Evolutionary conservation across 805 yeast genomes (phyloP), one percentile per base, ranked within the genome.

Genomic region (Candida arabinofermentans): DNA sequence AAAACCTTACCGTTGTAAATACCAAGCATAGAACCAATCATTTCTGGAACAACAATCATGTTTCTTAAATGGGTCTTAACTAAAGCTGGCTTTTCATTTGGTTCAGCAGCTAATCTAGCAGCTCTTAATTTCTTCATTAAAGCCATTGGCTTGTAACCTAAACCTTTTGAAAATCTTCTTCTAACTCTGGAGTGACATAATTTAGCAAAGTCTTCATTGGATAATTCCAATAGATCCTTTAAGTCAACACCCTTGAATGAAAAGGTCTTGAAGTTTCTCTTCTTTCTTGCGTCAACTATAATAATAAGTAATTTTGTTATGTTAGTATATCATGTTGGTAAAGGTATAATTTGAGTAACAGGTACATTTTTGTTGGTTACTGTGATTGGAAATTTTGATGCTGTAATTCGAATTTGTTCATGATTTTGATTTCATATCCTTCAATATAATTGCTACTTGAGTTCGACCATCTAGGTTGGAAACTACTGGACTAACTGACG

Each of bases 51-150:
- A 67, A 93, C 71, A 71, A 93, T 74, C 96, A 90, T 88, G 86
- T 90, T 90, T 85, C 99, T 91, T 73, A 93, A 86, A 78, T 93
- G 99, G 62, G 99, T 93, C 86, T 91, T 93, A 77, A 93, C 98
- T 57, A 79, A 75, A 61, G 91, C 83, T 72, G 99, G 99, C 83
- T 91, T 93, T 78, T 93, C 98, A 70, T 86, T 86, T 67, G 83
- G 82, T 66, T 79, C 81, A 61, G 95, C 81, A 64, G 87, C 86
- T 64, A 85, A 77, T 79, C 88, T 93, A 61, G 96, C 96, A 71
- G 90, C 91, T 81, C 96, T 89, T 72, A 93, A 86, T 79, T 93
- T 93, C 80, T 86, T 88, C 75, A 91, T 82, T 74, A 93, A 82
- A 72, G 93, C 91, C 83, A 81, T 82, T 75, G 96, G 95, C 79